Base-by-base conservation (phyloP, 2,329 filamentous ascomycete genomes). In the Alternaria conjuncta region DNA sequence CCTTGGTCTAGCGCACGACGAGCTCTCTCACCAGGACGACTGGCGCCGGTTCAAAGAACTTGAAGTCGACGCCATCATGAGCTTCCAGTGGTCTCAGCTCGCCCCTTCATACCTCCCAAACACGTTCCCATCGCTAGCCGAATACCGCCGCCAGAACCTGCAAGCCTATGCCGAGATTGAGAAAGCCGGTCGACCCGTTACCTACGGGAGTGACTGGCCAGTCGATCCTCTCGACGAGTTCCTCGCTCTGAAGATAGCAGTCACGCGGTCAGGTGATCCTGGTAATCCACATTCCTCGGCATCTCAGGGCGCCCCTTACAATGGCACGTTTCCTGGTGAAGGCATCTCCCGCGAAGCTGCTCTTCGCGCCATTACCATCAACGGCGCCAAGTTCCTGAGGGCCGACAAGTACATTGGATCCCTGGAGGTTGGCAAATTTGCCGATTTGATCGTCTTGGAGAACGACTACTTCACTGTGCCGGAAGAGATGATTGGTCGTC, bases 181-280 rank as follows among this genome's bases (percentile, higher is more conserved):
- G 23, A 60, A 60, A 18, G 57, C 49, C 7, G 57, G 57, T 18
- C 49, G 57, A 2, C 57, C 49, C 15, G 57, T 60, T 2, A 36
- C 32, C 10, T 60, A 60, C 28, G 57, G 57, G 5, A 60, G 57
- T 49, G 57, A 60, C 46, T 60, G 57, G 49, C 57, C 57, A 23
- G 43, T 60, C 6, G 57, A 60, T 2, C 47, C 57, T 13, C 57
- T 60, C 32, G 57, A 60, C 15, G 47, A 45, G 36, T 60, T 54
- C 18, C 36, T 54, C 2, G 57, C 57, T 9, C 36, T 60, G n/a
- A 60, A 60, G 18, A 50, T 60, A 20, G 57, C 30, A n/a, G 57
- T 60, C 21, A 60, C 57, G 10, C 32, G 57, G 0, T 43, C 47
- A 8, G 57, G 57, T 18, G 57, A 60, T 30, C 47, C 57, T 2